phyloP scores from a whole-genome alignment of 1,284 basidiomycete species.

The Takashimella koratensis region DNA sequence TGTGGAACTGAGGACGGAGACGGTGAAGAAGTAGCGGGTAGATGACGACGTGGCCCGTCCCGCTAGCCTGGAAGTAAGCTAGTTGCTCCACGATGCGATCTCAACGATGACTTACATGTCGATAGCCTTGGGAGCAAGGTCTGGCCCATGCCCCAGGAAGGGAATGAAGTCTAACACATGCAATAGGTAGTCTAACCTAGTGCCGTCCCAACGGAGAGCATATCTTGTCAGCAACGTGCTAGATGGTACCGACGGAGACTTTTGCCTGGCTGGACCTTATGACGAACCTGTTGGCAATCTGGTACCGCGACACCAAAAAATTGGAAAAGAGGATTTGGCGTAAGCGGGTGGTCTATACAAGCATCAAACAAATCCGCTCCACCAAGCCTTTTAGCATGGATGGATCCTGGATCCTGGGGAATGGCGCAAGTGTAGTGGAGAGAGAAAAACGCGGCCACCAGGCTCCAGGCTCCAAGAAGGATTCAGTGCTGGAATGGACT shows the following conservation, averaged over 20 bases:
- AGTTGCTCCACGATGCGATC: conserved; percentile 39
- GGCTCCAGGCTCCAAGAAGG: too few species aligned
- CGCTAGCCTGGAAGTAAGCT: conserved; percentile 59
- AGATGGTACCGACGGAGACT: too few species aligned
- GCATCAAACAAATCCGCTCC: not conserved
- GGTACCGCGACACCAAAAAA: too few species aligned
- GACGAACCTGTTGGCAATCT: conserved; percentile 44
- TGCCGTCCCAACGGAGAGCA: not conserved
- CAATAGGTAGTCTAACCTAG: conserved; percentile 70
- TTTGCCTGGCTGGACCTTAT: too few species aligned
- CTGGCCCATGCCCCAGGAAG: conserved; percentile 1
- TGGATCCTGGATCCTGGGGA: too few species aligned
- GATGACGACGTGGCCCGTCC: conserved; percentile 85
- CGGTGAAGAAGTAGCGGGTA: conserved; percentile 75
- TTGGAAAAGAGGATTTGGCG: too few species aligned
- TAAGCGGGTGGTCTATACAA: not conserved
- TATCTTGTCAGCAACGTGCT: not conserved
- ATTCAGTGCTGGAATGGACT: not conserved
- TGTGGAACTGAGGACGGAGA: conserved; percentile 56
- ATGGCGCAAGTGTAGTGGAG: too few species aligned
- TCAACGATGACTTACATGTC: conserved; percentile 55
- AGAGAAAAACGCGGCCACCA: too few species aligned
- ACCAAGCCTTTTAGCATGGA: too few species aligned
- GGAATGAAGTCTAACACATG: conserved; percentile 65
- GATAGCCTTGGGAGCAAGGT: conserved; percentile 41